Conservation (phyloP, 2,329 filamentous ascomycete genomes). For the Pezicula carpinea region DNA sequence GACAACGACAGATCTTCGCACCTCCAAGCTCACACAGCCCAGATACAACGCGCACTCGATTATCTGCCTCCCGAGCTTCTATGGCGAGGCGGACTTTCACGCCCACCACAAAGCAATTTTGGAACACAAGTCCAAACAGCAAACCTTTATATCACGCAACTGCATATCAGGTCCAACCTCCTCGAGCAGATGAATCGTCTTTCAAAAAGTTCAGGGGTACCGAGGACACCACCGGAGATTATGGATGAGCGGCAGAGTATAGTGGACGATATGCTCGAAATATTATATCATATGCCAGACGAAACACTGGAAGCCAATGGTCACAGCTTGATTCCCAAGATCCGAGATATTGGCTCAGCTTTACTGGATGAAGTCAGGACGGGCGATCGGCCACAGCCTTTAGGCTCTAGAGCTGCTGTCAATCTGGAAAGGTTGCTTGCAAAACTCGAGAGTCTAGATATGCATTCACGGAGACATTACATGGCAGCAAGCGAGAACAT, state of each 20-base stretch:
- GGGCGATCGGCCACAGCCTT: not conserved
- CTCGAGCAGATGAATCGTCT: conserved; percentile 27
- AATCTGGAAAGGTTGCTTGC: conserved; percentile 6
- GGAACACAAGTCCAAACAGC: conserved; percentile 34
- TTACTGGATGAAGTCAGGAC: conserved; percentile 21
- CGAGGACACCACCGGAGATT: not conserved
- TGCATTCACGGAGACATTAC: conserved; percentile 2
- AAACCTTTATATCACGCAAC: conserved; percentile 33
- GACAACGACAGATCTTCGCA: conserved; percentile 7
- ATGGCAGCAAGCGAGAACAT: not conserved
- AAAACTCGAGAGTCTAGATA: conserved; percentile 16
- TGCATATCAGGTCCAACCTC: conserved; percentile 33
- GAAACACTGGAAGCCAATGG: conserved; percentile 28
- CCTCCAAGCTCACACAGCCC: conserved; percentile 10
- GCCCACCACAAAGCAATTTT: conserved; percentile 24
- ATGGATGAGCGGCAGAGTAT: conserved; percentile 27
- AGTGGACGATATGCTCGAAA: conserved; percentile 32
- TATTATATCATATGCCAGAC: conserved; percentile 30
- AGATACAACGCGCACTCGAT: conserved; percentile 28
- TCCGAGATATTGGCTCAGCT: conserved; percentile 32
- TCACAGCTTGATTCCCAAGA: conserved; percentile 23
- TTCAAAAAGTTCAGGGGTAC: conserved; percentile 2
- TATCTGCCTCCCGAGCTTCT: conserved; percentile 29
- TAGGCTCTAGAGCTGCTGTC: conserved; percentile 1
- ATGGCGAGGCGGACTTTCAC: conserved; percentile 33